Base-by-base conservation (phyloP, 139 green algal species). In the Chlamydomonas applanata region DNA sequence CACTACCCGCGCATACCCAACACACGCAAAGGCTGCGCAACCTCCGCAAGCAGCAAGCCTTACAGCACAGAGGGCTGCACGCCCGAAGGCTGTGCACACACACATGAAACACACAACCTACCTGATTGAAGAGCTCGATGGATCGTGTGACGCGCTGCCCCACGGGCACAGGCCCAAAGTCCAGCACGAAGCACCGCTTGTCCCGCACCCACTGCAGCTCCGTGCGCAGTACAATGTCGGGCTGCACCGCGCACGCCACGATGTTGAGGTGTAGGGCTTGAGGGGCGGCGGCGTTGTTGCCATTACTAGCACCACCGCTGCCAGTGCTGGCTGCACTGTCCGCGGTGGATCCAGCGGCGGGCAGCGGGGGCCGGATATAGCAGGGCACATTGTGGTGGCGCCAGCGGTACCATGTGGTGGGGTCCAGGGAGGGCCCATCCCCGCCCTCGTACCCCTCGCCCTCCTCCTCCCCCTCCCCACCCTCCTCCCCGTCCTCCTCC, bases 121-220 rank as follows among this genome's bases (percentile, higher is more conserved):
- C 79, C 76, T 79, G 68, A 73, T 89, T 92, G 30, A 49, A 61
- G 3, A 92, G 25, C 52, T 74, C 64, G n/a, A 90, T 46, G 19
- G 59, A 30, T 0, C 74, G 75, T 1, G 82, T 64, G 59, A 83
- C 67, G 1, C 85, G 69, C 60, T 91, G 77, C 4, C 88, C 88
- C 57, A 92, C 79, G 57, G 88, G 81, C 74, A 89, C 72, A 20
- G 81, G 77, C 19, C 86, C 86, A 78, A 88, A 91, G 72, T 89
- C 76, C 29, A 89, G 69, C 57, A 76, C 44, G 49, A 79, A 79
- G 61, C 78, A 80, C 17, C 49, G 70, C 62, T 83, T 88, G 40
- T 77, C 78, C 11, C 57, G 11, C 0, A 74, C 70, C 66, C 52
- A 60, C 14, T 56, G 64, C 45, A 79, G 67, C 20, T 72, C 67